These are phyloP conservation scores for Ogataea siamensis DNA, from an alignment of 805 yeast genomes.

Conservation along the genomic window DNA sequence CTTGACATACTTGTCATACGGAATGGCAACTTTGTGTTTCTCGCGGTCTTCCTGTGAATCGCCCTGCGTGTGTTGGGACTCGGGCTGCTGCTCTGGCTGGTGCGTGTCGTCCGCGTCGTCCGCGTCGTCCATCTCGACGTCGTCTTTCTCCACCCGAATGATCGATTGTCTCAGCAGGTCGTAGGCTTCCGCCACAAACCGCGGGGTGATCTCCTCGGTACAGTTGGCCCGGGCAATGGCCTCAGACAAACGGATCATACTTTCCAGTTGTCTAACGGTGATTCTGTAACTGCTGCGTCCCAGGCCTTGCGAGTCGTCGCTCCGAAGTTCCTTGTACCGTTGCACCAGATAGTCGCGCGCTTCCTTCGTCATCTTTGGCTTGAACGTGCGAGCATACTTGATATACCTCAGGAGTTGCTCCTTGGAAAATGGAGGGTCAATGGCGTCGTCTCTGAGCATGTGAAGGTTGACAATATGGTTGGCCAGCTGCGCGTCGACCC, in stretches of 20 bases:
- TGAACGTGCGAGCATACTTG: constrained; percentile 88
- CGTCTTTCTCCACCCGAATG: constrained; percentile 91
- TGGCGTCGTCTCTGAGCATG: constrained; percentile 86
- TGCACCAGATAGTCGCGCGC: constrained; percentile 76
- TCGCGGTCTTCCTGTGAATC: constrained; percentile 8
- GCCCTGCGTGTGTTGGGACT: constrained; percentile 11
- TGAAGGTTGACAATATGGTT: constrained; percentile 90
- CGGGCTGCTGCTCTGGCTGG: constrained; percentile 25
- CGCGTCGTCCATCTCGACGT: constrained; percentile 64
- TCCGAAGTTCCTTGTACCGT: constrained; percentile 80
- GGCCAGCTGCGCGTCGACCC: constrained; percentile 85
- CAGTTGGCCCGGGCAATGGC: constrained; percentile 98
- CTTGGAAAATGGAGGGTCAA: constrained; percentile 83
- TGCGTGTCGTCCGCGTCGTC: too few species aligned
- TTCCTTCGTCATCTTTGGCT: constrained; percentile 79
- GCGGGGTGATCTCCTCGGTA: constrained; percentile 79
- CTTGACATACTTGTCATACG: constrained; percentile 82
- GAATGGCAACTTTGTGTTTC: constrained; percentile 48
- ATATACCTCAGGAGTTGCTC: constrained; percentile 87
- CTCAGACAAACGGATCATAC: constrained; percentile 88
- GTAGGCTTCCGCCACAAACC: constrained; percentile 90
- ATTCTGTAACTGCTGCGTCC: constrained; percentile 86
- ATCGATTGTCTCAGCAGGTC: constrained; percentile 86
- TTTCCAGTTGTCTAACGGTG: constrained; percentile 95
- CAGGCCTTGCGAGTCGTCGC: constrained; percentile 86